A percentile compares a stretch with the other conserved stretches of the same genome.
These are phyloP conservation scores for Mucor lusitanicus DNA, from an alignment of 371 early-diverging fungal genomes.

Conservation along the genomic window DNA sequence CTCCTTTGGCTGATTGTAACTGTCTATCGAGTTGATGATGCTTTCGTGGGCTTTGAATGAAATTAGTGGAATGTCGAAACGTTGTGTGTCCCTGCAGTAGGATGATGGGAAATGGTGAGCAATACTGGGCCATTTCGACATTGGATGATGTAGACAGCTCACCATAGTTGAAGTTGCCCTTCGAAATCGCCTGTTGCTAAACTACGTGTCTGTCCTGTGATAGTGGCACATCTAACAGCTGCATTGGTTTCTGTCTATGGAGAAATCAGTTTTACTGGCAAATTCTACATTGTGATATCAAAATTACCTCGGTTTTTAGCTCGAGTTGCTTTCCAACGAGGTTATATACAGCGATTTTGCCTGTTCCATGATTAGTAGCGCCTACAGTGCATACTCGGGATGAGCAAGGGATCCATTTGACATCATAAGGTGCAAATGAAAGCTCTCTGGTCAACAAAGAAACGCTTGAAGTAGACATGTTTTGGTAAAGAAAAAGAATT, in stretches of 20 bases:
- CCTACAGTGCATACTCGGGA: slow-evolving; percentile 73
- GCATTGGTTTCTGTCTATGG: slow-evolving; percentile 49
- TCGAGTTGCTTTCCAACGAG: slow-evolving; percentile 50
- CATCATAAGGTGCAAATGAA: slow-evolving; percentile 43
- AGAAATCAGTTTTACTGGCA: too few relatives aligned
- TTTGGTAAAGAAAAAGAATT: neutral
- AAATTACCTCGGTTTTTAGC: slow-evolving; percentile 50
- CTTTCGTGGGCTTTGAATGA: slow-evolving; percentile 70
- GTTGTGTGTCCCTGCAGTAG: slow-evolving; percentile 74
- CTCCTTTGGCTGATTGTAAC: slow-evolving; percentile 52
- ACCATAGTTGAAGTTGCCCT: slow-evolving; percentile 70
- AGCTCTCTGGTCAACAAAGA: slow-evolving; percentile 31
- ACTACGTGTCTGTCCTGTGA: slow-evolving; percentile 55
- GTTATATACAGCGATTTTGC: slow-evolving; percentile 64
- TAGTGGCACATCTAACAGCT: slow-evolving; percentile 69
- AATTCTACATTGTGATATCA: neutral
- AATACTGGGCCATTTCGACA: too few relatives aligned
- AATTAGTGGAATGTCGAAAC: slow-evolving; percentile 60
- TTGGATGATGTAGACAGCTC: neutral
- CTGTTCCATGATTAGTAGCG: slow-evolving; percentile 66
- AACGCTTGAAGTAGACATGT: neutral
- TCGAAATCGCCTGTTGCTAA: slow-evolving; percentile 80
- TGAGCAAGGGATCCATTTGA: slow-evolving; percentile 74
- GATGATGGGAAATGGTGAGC: too few relatives aligned
- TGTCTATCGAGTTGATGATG: slow-evolving; percentile 79